phyloP scores from a whole-genome alignment of 208 protist genomes.

The Leishmania tarentolae region DNA sequence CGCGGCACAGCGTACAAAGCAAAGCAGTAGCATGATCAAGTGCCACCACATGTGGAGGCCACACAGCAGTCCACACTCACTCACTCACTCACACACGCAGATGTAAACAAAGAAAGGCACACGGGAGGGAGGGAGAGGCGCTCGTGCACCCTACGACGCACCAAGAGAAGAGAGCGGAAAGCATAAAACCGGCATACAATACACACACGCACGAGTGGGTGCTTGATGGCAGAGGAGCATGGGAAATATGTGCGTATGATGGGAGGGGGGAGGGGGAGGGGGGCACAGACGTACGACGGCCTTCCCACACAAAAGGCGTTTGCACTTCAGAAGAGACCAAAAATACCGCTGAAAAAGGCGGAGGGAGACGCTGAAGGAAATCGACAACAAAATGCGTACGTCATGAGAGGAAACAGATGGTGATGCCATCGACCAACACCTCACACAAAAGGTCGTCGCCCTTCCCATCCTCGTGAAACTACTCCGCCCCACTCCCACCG shows the following conservation, averaged over 20 bases:
- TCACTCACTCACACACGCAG: background rate
- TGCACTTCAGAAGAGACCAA: background rate
- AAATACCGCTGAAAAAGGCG: background rate
- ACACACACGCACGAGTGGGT: background rate
- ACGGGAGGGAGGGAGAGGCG: background rate
- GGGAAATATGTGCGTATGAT: background rate
- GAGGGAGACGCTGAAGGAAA: background rate
- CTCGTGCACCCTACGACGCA: background rate
- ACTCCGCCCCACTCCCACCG: background rate
- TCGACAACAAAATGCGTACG: background rate
- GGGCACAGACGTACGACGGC: too few species aligned
- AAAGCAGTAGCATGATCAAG: background rate
- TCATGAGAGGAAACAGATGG: background rate
- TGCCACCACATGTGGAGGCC: background rate
- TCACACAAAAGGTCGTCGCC: background rate
- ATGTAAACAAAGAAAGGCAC: background rate
- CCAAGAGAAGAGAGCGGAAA: background rate
- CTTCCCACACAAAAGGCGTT: too few species aligned
- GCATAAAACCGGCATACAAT: background rate
- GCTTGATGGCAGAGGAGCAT: background rate
- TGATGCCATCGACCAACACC: background rate
- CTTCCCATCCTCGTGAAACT: background rate
- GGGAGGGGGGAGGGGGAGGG: too few species aligned
- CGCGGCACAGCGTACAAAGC: background rate
- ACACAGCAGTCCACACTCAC: background rate